Conservation (phyloP, 345 rosid species). For the Eucalyptus urophylla region DNA sequence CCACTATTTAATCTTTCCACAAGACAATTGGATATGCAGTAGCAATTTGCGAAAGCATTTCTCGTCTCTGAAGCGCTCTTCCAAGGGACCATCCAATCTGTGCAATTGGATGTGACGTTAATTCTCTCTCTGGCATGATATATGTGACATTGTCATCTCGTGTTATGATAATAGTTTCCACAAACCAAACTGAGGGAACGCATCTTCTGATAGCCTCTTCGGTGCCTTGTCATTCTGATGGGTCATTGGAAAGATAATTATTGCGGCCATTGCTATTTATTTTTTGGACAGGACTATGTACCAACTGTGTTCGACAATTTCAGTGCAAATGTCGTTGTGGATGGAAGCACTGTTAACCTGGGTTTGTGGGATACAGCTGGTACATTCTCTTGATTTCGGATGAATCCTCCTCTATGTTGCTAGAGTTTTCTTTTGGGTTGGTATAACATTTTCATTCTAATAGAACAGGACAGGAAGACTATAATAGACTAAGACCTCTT, state of each 20-base stretch:
- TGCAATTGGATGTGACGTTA: not conserved
- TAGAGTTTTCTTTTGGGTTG: not conserved
- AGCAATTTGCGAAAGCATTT: not conserved
- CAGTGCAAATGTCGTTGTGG: conserved; percentile 78
- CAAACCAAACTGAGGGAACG: not conserved
- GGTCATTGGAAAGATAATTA: not conserved
- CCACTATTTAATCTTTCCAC: not conserved
- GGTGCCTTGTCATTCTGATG: not conserved
- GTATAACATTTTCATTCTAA: not conserved
- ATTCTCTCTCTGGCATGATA: not conserved
- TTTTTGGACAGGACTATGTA: conserved; percentile 52
- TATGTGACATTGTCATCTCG: not conserved
- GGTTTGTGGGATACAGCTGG: conserved; percentile 92
- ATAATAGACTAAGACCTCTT: conserved; percentile 80
- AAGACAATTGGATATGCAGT: not conserved
- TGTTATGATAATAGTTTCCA: not conserved
- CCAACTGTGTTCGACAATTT: conserved; percentile 84
- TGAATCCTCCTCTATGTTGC: not conserved
- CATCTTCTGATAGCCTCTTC: not conserved
- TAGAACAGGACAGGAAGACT: conserved; percentile 84
- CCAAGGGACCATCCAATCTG: not conserved
- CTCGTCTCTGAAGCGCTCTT: not conserved
- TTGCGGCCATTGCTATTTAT: not conserved
- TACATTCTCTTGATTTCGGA: not conserved
- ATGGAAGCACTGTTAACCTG: conserved; percentile 70